Evolutionary conservation across 1,284 basidiomycete genomes (phyloP), one percentile per base, ranked within the genome.

Genomic region (Boletus nobilissimus): DNA sequence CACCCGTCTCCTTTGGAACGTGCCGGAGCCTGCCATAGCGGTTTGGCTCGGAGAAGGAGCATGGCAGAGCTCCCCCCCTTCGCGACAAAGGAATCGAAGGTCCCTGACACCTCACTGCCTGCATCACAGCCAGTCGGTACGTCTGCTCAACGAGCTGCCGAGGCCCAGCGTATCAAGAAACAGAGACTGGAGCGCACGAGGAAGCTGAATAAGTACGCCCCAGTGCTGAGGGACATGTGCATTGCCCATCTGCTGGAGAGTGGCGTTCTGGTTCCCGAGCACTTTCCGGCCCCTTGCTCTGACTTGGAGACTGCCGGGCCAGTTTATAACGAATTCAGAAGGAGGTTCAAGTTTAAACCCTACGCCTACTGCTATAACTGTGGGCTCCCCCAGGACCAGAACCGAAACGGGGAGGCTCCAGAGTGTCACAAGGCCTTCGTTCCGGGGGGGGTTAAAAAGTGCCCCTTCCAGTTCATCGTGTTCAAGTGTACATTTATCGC

Each of bases 181-280:
- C 32, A 64, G 32, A 75, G 74, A 26, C 2, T n/a, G 10, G 38
- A 43, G 32, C 10, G 48, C 1, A 72, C 38, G 0, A 34, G 22
- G 19, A 75, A 75, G 32, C 62, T 75, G 11, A 43, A 72, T 63
- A 72, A 46, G 38, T 74, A 74, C 9, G 34, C n/a, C 3, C 69
- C 69, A 0, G 62, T 72, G 5, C n/a, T 75, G 63, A 18, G 6
- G 1, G 22, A n/a, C 29, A 43, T 38, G 13, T 75, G 62, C 32
- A 22, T 48, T 6, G 24, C 29, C 0, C 68, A 71, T 32, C 16
- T 75, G 9, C 19, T 66, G 32, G 32, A 63, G 36, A 16, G 6
- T 6, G 7, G 19, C 2, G 3, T 5, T 1, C 22, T 72, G 7
- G 18, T n/a, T 8, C 62, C 62, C 1, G 32, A 57, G 1, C 74